Percentiles rank a stretch among this genome's conserved stretches.
phyloP scores from a whole-genome alignment of 352 stramenopile genomes.

The Pythium sukuiense region DNA sequence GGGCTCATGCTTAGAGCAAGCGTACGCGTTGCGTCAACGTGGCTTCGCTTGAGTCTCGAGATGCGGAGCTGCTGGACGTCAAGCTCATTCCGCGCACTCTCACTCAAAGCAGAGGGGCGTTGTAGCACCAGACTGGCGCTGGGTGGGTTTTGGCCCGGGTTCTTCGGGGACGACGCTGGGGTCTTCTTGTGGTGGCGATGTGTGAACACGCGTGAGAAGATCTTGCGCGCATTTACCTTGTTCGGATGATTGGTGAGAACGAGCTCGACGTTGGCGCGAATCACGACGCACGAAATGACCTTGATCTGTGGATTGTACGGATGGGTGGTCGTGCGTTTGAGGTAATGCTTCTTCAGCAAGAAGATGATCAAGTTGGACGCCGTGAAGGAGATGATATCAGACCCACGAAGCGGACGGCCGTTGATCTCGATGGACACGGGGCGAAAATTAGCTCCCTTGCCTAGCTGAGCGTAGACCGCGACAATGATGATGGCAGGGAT shows the following conservation, averaged over 20 bases:
- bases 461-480: not conserved
- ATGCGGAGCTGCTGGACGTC: not conserved
- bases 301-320: not conserved
- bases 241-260: not conserved
- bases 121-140: not conserved
- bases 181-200: not conserved
- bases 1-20: not conserved
- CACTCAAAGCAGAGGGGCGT: not conserved
- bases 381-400: constrained; percentile 17
- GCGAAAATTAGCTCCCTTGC: constrained; percentile 5
- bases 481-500: constrained; percentile 3
- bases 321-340: constrained; percentile 4
- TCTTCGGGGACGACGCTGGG: not conserved
- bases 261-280: constrained; percentile 4
- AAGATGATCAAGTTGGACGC: constrained; percentile 12
- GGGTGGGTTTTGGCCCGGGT: not conserved
- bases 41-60: not conserved
- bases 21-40: not conserved
- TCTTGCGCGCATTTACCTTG: not conserved
- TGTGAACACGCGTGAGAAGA: not conserved
- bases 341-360: not conserved
- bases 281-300: constrained; percentile 7
- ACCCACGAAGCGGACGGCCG: not conserved
- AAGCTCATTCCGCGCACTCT: not conserved
- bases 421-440: not conserved